A percentile compares a stretch with the other conserved stretches of the same genome.
phyloP scores from a whole-genome alignment of 768 basidiomycete species.

The Russula sp. region DNA sequence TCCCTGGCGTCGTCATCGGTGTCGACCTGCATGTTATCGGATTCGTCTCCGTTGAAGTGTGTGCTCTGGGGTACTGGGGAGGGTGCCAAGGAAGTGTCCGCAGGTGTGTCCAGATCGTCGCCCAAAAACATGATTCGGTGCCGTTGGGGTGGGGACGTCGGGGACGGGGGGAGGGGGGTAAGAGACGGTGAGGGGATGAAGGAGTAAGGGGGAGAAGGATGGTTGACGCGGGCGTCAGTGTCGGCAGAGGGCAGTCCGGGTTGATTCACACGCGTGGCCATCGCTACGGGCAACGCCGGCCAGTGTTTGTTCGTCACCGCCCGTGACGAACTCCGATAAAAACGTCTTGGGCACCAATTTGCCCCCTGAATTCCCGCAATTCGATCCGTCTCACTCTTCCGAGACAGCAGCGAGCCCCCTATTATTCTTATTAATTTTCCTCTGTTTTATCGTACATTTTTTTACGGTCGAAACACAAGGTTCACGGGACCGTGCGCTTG shows the following conservation, averaged over 20 bases:
- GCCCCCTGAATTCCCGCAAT: constrained; percentile 20
- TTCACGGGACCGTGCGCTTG: constrained; percentile 20
- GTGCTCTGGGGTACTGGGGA: constrained; percentile 27
- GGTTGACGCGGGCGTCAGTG: constrained; percentile 32
- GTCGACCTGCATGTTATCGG: constrained; percentile 65
- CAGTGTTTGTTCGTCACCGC: constrained; percentile 30
- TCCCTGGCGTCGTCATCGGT: constrained; percentile 37
- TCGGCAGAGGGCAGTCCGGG: constrained; percentile 30
- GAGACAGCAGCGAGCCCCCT: constrained; percentile 4
- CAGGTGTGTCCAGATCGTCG: constrained; percentile 23
- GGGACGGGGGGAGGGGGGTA: constrained; percentile 23
- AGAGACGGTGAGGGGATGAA: constrained; percentile 25
- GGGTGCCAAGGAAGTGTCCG: constrained; percentile 21
- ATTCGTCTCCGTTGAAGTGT: constrained; percentile 41
- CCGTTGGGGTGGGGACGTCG: constrained; percentile 20
- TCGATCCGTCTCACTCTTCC: constrained; percentile 9
- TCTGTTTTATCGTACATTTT: background rate
- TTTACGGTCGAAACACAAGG: constrained; percentile 19
- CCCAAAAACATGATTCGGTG: constrained; percentile 17
- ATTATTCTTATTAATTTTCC: background rate
- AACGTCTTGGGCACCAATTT: constrained; percentile 23
- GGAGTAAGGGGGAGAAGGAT: constrained; percentile 28
- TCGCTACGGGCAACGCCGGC: constrained; percentile 30
- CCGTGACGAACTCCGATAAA: constrained; percentile 32
- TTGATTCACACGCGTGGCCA: constrained; percentile 34